These are phyloP conservation scores for Camellia lanceoleosa DNA, from an alignment of 148 eudicot species.

Conservation along the genomic window DNA sequence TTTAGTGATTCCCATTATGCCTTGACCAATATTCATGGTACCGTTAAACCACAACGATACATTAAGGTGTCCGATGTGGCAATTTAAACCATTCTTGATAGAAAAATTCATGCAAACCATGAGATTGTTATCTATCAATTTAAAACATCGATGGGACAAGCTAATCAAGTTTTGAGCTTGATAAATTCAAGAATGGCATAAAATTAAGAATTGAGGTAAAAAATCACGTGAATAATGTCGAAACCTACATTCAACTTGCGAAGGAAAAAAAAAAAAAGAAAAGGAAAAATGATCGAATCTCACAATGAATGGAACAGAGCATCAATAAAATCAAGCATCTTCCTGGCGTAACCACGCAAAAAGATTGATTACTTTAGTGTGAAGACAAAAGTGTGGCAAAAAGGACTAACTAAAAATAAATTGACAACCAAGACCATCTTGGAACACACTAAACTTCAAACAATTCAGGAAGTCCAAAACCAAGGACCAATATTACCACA, in stretches of 20 bases:
- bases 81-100: neutral
- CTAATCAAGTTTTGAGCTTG: neutral
- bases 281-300: conserved; percentile 25
- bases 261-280: neutral
- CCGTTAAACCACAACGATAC: neutral
- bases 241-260: neutral
- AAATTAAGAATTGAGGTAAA: neutral
- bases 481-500: neutral
- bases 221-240: neutral
- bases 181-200: neutral
- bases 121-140: neutral
- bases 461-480: neutral
- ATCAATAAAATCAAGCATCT: conserved; percentile 93
- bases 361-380: conserved; percentile 2
- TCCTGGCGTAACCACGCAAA: conserved; percentile 79
- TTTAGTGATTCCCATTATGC: neutral
- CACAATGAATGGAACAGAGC: conserved; percentile 83
- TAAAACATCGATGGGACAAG: neutral
- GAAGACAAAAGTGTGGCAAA: neutral
- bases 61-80: neutral
- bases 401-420: neutral
- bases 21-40: neutral
- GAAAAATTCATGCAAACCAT: neutral
- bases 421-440: conserved; percentile 4
- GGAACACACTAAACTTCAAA: neutral